phyloP scores from a whole-genome alignment of 2,329 filamentous ascomycete species.

The Penicillium sp. region DNA sequence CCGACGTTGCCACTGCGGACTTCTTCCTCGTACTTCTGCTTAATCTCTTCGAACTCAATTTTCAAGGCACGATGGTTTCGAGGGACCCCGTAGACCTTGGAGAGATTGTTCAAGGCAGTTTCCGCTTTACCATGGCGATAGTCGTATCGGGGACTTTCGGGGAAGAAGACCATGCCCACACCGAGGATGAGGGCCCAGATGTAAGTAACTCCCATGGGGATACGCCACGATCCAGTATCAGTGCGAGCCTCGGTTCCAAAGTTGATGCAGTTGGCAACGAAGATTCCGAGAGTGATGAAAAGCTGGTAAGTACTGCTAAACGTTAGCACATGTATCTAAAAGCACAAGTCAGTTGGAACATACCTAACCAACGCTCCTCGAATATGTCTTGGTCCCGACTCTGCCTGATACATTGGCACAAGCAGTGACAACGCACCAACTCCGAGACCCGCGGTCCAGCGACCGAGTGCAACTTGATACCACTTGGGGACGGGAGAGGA shows the following conservation, averaged over 20 bases:
- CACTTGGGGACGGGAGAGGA: slow-evolving; percentile 34
- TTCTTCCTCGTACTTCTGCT: slow-evolving; percentile 53
- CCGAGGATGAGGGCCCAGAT: slow-evolving; percentile 54
- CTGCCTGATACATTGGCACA: slow-evolving; percentile 46
- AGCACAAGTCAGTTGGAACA: background rate
- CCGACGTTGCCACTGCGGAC: slow-evolving; percentile 31
- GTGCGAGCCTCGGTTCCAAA: slow-evolving; percentile 37
- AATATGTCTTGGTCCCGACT: slow-evolving; percentile 44
- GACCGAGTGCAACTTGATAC: slow-evolving; percentile 43
- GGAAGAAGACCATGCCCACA: slow-evolving; percentile 51
- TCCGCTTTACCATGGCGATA: slow-evolving; percentile 54
- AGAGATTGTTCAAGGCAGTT: slow-evolving; percentile 48
- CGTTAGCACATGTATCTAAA: background rate
- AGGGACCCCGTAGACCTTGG: slow-evolving; percentile 52
- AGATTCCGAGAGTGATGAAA: slow-evolving; percentile 46
- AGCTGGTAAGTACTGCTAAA: slow-evolving; percentile 42
- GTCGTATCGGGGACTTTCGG: slow-evolving; percentile 56
- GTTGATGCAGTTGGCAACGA: slow-evolving; percentile 47
- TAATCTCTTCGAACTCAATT: slow-evolving; percentile 53
- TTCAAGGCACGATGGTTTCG: slow-evolving; percentile 51
- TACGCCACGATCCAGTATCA: slow-evolving; percentile 45
- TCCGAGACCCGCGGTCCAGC: slow-evolving; percentile 42
- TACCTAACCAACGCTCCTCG: slow-evolving; percentile 43
- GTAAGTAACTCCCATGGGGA: slow-evolving; percentile 55
- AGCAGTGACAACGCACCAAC: slow-evolving; percentile 42